Base-by-base conservation (phyloP, 2,329 filamentous ascomycete species). In the Dactylellina haptotyla region DNA sequence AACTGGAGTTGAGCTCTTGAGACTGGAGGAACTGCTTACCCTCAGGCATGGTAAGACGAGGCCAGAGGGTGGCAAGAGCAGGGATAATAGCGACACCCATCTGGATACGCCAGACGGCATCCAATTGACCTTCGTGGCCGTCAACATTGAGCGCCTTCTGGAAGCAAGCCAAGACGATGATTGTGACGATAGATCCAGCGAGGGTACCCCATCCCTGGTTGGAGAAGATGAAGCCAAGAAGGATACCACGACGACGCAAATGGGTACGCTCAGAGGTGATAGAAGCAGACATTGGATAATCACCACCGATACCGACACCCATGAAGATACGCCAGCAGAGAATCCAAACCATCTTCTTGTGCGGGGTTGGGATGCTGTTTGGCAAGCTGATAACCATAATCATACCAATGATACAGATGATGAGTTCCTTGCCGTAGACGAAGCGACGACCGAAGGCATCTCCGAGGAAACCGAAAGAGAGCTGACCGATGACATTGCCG, bases 341-440 rank as follows among this genome's bases (percentile, higher is more conserved):
- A 67, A 89, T 81, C 59, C 88, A 89, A 63, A 89, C 81, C 75
- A 89, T 83, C 62, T 74, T 74, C 6, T 32, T 16, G n/a, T 66
- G 46, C 8, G 70, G 70, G 14, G 46, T 56, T 30, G 70, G 56
- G 23, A 74, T 74, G 41, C 62, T 66, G 43, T 74, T 74, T 8
- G 70, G 70, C 12, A 78, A 67, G 25, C 70, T 75, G 57, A 78
- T 72, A 26, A 76, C 77, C 64, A 77, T 75, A 1, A 77, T 39
- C 46, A 78, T 76, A 23, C 77, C 74, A 58, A 41, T 81, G 81
- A n/a, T 81, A 79, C 51, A 85, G 81, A 94, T 82, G 75, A 93
- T 90, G 75, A 93, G 82, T 81, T 93, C 90, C 20, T 92, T 84
- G 75, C 92, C 92, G 80, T 96, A 95, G 89, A 96, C 94, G 76